A percentile compares a stretch with the other conserved stretches of the same genome.
Evolutionary conservation across 2,329 filamentous ascomycete genomes (phyloP).

Genomic region (Cercospora zeina): DNA sequence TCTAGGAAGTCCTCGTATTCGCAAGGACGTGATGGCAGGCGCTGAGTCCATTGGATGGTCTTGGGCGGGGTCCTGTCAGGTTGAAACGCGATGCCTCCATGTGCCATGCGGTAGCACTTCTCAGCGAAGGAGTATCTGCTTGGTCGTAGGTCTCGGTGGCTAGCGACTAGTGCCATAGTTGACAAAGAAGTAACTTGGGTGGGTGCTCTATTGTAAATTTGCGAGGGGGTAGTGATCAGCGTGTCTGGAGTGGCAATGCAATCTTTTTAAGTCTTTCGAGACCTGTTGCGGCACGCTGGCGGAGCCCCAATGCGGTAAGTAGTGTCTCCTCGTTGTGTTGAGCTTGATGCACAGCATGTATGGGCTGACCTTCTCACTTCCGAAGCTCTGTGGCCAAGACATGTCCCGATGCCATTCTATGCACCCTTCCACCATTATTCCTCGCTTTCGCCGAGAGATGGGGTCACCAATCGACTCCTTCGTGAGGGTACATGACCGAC

Average conservation of each 20-base stretch:
- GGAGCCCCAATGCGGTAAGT: neutral
- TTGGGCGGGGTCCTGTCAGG: constrained; percentile 10
- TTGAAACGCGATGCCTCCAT: constrained; percentile 2
- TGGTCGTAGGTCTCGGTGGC: neutral
- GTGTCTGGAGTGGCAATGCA: neutral
- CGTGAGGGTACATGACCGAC: neutral
- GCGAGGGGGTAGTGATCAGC: neutral
- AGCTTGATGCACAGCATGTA: constrained; percentile 3
- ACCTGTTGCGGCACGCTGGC: neutral
- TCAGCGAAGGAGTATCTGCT: constrained; percentile 18
- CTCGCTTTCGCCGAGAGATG: constrained; percentile 4
- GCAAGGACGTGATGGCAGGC: constrained; percentile 13
- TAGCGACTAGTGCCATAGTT: neutral
- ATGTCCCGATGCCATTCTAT: neutral
- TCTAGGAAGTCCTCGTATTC: constrained; percentile 25
- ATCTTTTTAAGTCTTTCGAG: neutral
- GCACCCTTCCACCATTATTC: neutral
- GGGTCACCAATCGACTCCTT: neutral
- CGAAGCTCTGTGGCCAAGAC: constrained; percentile 1
- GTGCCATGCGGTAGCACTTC: constrained; percentile 20
- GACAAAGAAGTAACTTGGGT: neutral
- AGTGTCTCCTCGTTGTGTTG: neutral
- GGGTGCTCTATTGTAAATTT: neutral
- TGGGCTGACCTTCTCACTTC: constrained; percentile 1
- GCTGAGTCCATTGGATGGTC: constrained; percentile 22